Percentiles rank a stretch among this genome's conserved stretches.
Evolutionary conservation across 176 grass and related monocot genomes (phyloP).

Genomic region (Tuctoria greenei): DNA sequence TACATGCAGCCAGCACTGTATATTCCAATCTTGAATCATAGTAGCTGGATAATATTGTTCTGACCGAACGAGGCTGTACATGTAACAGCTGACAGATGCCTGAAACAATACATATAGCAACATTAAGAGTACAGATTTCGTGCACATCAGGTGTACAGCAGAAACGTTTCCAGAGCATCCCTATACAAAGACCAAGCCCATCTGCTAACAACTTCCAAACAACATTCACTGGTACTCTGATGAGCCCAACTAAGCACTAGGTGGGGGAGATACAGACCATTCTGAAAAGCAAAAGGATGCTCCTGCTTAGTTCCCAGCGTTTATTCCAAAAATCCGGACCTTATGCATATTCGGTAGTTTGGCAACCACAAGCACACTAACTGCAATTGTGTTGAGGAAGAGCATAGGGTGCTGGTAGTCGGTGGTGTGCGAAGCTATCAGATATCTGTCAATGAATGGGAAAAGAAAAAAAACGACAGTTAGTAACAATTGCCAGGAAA

Average conservation of each 20-base stretch:
- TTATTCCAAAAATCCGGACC: constrained; percentile 76
- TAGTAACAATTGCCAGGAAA: background rate
- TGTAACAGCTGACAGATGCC: constrained; percentile 33
- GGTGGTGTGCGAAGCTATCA: constrained; percentile 74
- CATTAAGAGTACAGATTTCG: constrained; percentile 41
- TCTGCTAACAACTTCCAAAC: constrained; percentile 35
- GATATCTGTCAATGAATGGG: constrained; percentile 36
- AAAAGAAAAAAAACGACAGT: background rate
- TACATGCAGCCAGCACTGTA: constrained; percentile 18
- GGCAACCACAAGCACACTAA: constrained; percentile 56
- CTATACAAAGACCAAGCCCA: constrained; percentile 36
- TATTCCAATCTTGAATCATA: background rate
- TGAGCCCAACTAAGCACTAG: constrained; percentile 12
- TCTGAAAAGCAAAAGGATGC: constrained; percentile 27
- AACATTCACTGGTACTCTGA: background rate
- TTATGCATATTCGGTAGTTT: constrained; percentile 83
- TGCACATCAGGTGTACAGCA: constrained; percentile 39
- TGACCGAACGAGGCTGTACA: constrained; percentile 21
- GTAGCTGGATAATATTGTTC: constrained; percentile 19
- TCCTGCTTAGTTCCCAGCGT: constrained; percentile 43
- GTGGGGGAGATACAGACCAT: constrained; percentile 8
- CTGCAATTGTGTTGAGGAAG: constrained; percentile 66
- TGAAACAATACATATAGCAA: constrained; percentile 30
- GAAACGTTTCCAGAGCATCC: constrained; percentile 32
- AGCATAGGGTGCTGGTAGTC: constrained; percentile 79